Evolutionary conservation across 139 green algal species (phyloP).

Genomic region (Chlorella sorokiniana): DNA sequence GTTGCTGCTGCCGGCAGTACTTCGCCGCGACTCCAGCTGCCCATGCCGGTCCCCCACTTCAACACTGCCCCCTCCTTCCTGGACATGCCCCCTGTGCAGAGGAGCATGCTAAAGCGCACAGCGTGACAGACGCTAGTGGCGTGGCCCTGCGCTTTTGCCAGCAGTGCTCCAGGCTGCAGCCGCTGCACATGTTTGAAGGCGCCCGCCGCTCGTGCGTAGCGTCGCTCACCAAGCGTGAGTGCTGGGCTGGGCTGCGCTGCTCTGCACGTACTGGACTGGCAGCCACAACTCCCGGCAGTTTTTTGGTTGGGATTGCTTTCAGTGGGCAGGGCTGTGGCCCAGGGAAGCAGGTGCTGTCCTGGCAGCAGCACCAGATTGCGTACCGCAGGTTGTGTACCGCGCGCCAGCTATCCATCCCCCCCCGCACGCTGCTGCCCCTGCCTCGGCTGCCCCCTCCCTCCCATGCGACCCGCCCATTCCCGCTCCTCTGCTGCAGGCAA

Average conservation of each 20-base stretch:
- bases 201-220: not conserved
- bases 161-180: not conserved
- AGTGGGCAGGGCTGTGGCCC: too few relatives aligned
- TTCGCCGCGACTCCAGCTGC: not conserved
- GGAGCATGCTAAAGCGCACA: not conserved
- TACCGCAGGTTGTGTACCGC: too few relatives aligned
- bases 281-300: too few relatives aligned
- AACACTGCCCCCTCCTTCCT: not conserved
- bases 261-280: too few relatives aligned
- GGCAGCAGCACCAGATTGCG: too few relatives aligned
- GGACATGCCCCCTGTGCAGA: not conserved
- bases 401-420: too few relatives aligned
- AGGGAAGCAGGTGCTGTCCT: too few relatives aligned
- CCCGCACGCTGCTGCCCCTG: not conserved
- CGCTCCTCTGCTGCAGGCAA: not conserved
- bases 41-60: not conserved
- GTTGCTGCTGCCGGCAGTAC: too few relatives aligned
- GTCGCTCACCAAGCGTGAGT: not conserved
- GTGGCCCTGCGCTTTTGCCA: not conserved
- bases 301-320: too few relatives aligned
- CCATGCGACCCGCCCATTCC: not conserved
- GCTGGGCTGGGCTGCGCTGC: not conserved
- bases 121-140: not conserved
- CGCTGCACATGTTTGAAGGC: not conserved
- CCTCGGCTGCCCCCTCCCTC: not conserved